Conservation (phyloP, 331 rosid species). For the Rosa hybrid region DNA sequence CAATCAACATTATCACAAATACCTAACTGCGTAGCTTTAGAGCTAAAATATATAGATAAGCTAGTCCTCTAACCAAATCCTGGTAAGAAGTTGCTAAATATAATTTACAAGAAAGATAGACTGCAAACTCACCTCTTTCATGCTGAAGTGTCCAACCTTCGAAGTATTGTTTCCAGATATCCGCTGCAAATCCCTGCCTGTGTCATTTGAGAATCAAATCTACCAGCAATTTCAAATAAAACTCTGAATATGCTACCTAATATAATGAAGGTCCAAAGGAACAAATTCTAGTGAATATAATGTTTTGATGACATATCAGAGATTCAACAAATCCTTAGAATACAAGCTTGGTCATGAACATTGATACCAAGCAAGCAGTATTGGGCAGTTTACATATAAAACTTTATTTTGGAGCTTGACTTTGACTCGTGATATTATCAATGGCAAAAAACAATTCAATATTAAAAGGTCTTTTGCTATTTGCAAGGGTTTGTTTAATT, state of each 20-base stretch:
- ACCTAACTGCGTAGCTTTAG: background rate
- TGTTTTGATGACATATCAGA: background rate
- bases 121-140: slow-evolving; percentile 51
- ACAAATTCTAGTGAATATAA: background rate
- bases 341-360: slow-evolving; percentile 8
- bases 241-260: background rate
- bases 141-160: slow-evolving; percentile 65
- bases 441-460: background rate
- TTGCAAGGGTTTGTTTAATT: background rate
- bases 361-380: background rate
- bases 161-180: slow-evolving; percentile 61
- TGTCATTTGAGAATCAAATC: slow-evolving; percentile 56
- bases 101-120: background rate
- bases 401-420: background rate
- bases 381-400: background rate
- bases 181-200: slow-evolving; percentile 98
- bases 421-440: background rate
- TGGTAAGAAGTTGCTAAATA: background rate
- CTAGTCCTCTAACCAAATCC: background rate
- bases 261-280: background rate
- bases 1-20: slow-evolving; percentile 29
- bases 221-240: slow-evolving; percentile 37
- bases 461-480: background rate
- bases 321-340: background rate
- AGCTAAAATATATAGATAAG: background rate